These are phyloP conservation scores for Myriosclerotinia scirpicola DNA, from an alignment of 2,329 filamentous ascomycete species.

Conservation along the genomic window DNA sequence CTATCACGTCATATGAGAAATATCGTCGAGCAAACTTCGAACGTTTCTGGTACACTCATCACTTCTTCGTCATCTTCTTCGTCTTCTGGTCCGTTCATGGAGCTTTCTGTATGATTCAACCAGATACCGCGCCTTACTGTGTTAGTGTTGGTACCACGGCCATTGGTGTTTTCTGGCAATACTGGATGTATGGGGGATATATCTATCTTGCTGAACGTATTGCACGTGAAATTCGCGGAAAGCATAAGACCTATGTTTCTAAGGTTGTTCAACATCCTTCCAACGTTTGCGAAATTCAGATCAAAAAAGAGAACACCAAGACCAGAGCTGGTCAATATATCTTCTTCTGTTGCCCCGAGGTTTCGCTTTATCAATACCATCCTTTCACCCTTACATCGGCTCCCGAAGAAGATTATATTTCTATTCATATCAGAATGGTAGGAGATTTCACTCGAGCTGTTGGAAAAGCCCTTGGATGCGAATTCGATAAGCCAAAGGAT, in stretches of 20 bases:
- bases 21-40: slow-evolving; percentile 79
- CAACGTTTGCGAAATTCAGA: slow-evolving; percentile 87
- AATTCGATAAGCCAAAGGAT: slow-evolving; percentile 60
- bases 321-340: slow-evolving; percentile 83
- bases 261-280: slow-evolving; percentile 89
- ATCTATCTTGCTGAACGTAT: slow-evolving; percentile 78
- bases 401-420: slow-evolving; percentile 87
- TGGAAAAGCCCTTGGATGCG: slow-evolving; percentile 71
- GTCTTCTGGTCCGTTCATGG: slow-evolving; percentile 90
- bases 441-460: slow-evolving; percentile 77
- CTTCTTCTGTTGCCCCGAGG: slow-evolving; percentile 82
- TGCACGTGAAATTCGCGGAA: slow-evolving; percentile 74
- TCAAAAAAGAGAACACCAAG: slow-evolving; percentile 86
- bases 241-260: slow-evolving; percentile 81
- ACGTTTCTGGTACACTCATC: slow-evolving; percentile 88
- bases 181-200: slow-evolving; percentile 83
- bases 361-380: slow-evolving; percentile 86
- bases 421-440: slow-evolving; percentile 79
- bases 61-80: slow-evolving; percentile 86
- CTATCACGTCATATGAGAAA: slow-evolving; percentile 74
- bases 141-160: slow-evolving; percentile 63
- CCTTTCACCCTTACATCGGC: slow-evolving; percentile 85
- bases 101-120: slow-evolving; percentile 87
- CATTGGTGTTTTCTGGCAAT: slow-evolving; percentile 83
- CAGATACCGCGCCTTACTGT: slow-evolving; percentile 78